Conservation (phyloP, 192 early-diverging fungal species). For the Backusella macrospora region DNA sequence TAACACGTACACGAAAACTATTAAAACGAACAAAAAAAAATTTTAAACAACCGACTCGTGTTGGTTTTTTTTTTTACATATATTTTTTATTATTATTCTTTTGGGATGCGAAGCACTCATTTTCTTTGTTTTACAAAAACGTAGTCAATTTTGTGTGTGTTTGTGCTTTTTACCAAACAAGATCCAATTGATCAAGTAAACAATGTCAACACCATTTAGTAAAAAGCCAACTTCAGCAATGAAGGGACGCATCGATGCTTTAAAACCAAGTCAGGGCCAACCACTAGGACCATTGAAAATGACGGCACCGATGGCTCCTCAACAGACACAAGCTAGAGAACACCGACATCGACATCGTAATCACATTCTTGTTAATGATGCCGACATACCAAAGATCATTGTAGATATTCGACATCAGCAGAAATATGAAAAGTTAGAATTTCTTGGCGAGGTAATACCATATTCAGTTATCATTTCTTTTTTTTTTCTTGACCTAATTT, state of each 20-base stretch:
- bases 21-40: constrained; percentile 10
- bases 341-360: not conserved
- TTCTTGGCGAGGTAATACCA: constrained; percentile 29
- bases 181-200: too few species aligned
- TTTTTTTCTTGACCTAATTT: not conserved
- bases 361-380: constrained; percentile 7
- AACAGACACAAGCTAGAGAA: not conserved
- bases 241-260: not conserved
- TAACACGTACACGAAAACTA: not conserved
- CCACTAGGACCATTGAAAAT: not conserved
- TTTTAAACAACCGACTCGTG: too few species aligned
- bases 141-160: too few species aligned
- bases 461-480: too few species aligned
- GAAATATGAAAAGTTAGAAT: not conserved
- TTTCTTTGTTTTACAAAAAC: too few species aligned
- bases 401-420: not conserved
- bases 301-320: not conserved
- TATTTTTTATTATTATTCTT: too few species aligned
- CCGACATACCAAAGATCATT: not conserved
- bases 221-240: not conserved
- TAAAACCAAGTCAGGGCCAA: not conserved
- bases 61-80: too few species aligned
- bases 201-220: too few species aligned
- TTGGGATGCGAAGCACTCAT: too few species aligned
- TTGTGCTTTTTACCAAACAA: too few species aligned